Evolutionary conservation across 108 stramenopile species (phyloP), one percentile per base, ranked within the genome.

Genomic region (Fragilaria crotonensis): DNA sequence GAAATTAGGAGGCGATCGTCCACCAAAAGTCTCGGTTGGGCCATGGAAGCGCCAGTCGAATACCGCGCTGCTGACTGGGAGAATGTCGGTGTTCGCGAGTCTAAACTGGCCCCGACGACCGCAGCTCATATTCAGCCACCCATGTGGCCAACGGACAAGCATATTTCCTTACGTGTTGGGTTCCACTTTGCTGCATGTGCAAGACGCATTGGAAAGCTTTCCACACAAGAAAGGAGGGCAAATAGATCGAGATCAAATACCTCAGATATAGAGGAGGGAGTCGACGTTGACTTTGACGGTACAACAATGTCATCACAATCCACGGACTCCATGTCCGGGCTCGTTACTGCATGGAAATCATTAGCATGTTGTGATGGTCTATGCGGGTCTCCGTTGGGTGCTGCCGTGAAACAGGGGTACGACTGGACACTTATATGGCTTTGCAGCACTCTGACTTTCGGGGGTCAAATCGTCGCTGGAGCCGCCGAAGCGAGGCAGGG

Each of bases 101-200:
- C 57, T 25, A 59, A 20, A 9, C 9, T 44, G 18, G 57, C 36
- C 26, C 45, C 30, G 32, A 31, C 33, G 41, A 36, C 48, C 54
- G 47, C 33, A 48, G 44, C 59, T 62, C 48, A 11, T 49, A 31
- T 33, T 62, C 51, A 63, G 20, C 67, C 85, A 19, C 91, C 91
- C 0, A 68, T 70, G 0, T 93, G 91, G 91, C 87, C 91, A 21
- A 65, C 71, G 3, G 91, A 93, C 54, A 87, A 85, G 54, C 83
- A 77, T 52, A 56, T 93, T 36, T 70, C 77, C 11, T 49, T 79
- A 59, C 66, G 74, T 9, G 87, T 87, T 59, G 83, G 78, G 0
- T 87, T 84, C 67, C 87, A 93, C 62, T 93, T 93, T 70, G 91
- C 91, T 30, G 83, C 87, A 23, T 89, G 91, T 49, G 77, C 70